Evolutionary conservation across 495 filamentous ascomycete genomes (phyloP).

Genomic region (Geoglossum glabrum): DNA sequence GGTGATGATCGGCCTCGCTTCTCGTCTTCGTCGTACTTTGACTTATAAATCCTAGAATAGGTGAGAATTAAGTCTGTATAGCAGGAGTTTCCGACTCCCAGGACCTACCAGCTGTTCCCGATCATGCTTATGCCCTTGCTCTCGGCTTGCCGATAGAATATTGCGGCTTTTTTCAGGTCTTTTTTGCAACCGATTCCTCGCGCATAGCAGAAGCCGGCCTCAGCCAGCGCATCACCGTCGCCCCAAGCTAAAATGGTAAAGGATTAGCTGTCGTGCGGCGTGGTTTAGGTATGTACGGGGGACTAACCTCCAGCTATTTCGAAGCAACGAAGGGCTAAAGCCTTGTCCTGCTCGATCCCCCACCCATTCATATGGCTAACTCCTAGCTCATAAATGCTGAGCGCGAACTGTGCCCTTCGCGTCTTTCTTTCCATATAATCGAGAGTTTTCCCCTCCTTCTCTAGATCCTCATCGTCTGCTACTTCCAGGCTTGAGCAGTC

Average conservation of each 20-base stretch:
- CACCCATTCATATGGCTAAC: slow-evolving; percentile 97
- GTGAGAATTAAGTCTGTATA: background rate
- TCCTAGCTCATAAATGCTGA: slow-evolving; percentile 88
- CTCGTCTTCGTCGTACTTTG: slow-evolving; percentile 55
- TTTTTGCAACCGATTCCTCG: slow-evolving; percentile 80
- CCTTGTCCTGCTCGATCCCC: slow-evolving; percentile 86
- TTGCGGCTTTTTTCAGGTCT: slow-evolving; percentile 83
- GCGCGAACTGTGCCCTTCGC: slow-evolving; percentile 73
- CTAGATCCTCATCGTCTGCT: slow-evolving; percentile 50
- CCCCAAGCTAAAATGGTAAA: slow-evolving; percentile 44
- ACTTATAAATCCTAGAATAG: slow-evolving; percentile 64
- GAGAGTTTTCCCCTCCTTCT: slow-evolving; percentile 30
- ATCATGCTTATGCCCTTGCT: slow-evolving; percentile 91
- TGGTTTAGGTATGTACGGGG: background rate
- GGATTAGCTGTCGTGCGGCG: background rate
- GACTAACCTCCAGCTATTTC: slow-evolving; percentile 75
- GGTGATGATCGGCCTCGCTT: slow-evolving; percentile 18
- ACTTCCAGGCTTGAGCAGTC: slow-evolving; percentile 69
- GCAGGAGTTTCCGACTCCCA: background rate
- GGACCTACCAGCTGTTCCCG: slow-evolving; percentile 81
- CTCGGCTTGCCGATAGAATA: slow-evolving; percentile 77
- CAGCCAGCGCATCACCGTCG: slow-evolving; percentile 81
- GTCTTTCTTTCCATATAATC: slow-evolving; percentile 52
- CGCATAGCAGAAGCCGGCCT: slow-evolving; percentile 75
- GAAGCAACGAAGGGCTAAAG: slow-evolving; percentile 73